These are phyloP conservation scores for Pythium brachiatum DNA, from an alignment of 352 stramenopile species.

Conservation along the genomic window DNA sequence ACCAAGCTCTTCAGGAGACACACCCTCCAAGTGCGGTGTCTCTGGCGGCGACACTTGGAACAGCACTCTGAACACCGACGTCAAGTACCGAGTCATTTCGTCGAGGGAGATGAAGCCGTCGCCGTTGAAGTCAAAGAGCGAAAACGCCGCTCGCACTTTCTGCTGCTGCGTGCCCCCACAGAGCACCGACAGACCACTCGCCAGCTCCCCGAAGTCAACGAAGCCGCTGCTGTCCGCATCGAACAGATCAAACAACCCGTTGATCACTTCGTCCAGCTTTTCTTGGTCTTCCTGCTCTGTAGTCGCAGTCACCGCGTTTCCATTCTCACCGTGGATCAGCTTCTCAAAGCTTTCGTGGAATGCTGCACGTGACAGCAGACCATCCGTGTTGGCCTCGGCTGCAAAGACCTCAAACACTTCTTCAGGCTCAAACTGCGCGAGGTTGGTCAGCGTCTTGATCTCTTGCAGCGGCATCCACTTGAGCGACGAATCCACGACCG, in stretches of 20 bases:
- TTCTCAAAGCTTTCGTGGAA: constrained; percentile 81
- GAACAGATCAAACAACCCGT: constrained; percentile 80
- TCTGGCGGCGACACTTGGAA: constrained; percentile 55
- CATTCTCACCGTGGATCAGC: constrained; percentile 41
- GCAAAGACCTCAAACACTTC: constrained; percentile 89
- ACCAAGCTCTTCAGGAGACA: constrained; percentile 77
- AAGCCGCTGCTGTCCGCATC: constrained; percentile 66
- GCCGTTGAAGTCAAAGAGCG: constrained; percentile 87
- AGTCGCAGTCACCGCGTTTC: constrained; percentile 6
- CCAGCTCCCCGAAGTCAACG: constrained; percentile 85
- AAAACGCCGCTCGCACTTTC: constrained; percentile 83
- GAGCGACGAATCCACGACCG: constrained; percentile 68
- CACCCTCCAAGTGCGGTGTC: constrained; percentile 40
- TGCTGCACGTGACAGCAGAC: constrained; percentile 61
- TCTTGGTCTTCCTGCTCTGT: constrained; percentile 26
- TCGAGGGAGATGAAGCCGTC: constrained; percentile 86
- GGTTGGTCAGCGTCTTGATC: constrained; percentile 81
- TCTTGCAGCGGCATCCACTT: constrained; percentile 82
- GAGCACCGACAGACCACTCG: constrained; percentile 77
- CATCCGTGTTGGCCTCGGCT: constrained; percentile 65
- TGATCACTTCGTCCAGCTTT: constrained; percentile 56
- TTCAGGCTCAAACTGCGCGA: constrained; percentile 68
- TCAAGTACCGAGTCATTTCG: constrained; percentile 87
- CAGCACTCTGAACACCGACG: constrained; percentile 84
- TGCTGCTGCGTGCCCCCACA: constrained; percentile 84